phyloP scores from a whole-genome alignment of 225 moss, liverwort and hornwort genomes.

The Asterella californica region DNA sequence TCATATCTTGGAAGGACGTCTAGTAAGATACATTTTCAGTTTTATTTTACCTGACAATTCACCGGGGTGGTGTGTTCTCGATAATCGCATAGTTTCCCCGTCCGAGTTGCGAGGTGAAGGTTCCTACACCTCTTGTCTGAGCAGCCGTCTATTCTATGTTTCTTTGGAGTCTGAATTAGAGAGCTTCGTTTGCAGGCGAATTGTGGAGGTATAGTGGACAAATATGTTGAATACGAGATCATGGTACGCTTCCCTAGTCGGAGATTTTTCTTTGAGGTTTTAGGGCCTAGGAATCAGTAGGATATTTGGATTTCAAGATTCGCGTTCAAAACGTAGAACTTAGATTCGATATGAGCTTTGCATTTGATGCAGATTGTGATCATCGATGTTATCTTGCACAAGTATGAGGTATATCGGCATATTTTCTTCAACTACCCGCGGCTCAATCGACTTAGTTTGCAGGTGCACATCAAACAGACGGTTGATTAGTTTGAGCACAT shows the following conservation, averaged over 20 bases:
- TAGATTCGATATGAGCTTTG: constrained; percentile 2
- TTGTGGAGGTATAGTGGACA: constrained; percentile 69
- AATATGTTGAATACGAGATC: constrained; percentile 88
- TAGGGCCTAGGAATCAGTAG: background rate
- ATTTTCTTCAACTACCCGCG: constrained; percentile 85
- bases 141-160: background rate
- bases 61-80: constrained; percentile 8
- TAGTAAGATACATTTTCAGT: background rate
- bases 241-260: constrained; percentile 47
- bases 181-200: constrained; percentile 44
- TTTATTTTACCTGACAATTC: background rate
- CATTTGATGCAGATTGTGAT: constrained; percentile 62
- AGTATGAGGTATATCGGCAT: constrained; percentile 82
- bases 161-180: background rate
- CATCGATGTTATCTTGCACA: constrained; percentile 86
- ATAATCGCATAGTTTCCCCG: background rate
- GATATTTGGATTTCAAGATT: background rate
- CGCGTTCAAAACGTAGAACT: background rate
- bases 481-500: background rate
- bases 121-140: background rate
- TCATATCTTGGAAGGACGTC: no score
- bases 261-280: no score
- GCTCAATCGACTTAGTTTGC: constrained; percentile 67
- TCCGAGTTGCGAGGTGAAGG: background rate
- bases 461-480: constrained; percentile 37